These are phyloP conservation scores for Scutellaria galericulata DNA, from an alignment of 257 asterid genomes.

Conservation along the genomic window DNA sequence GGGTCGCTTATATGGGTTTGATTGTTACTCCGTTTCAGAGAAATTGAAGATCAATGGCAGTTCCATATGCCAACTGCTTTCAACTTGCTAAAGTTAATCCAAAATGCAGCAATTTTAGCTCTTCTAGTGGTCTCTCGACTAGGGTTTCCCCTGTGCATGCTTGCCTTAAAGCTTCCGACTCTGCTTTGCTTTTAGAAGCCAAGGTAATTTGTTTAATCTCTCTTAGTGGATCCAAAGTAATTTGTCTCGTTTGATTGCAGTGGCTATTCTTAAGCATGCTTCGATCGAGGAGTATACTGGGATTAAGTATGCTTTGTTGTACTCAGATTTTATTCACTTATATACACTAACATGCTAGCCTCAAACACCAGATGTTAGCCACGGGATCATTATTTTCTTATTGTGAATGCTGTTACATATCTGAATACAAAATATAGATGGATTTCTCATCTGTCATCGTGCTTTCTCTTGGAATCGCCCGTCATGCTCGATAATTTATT, in stretches of 20 bases:
- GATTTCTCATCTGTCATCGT: slow-evolving; percentile 43
- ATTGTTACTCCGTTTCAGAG: slow-evolving; percentile 25
- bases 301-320: not conserved
- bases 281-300: not conserved
- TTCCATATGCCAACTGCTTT: slow-evolving; percentile 44
- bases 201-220: slow-evolving; percentile 47
- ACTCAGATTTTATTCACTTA: not conserved
- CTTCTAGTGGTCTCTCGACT: slow-evolving; percentile 23
- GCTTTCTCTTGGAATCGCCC: slow-evolving; percentile 52
- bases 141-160: slow-evolving; percentile 41
- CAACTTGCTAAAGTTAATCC: slow-evolving; percentile 42
- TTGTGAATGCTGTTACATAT: slow-evolving; percentile 52
- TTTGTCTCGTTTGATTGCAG: not conserved
- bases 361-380: slow-evolving; percentile 43
- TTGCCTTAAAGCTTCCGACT: slow-evolving; percentile 43
- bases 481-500: slow-evolving; percentile 45
- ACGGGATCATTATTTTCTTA: slow-evolving; percentile 38
- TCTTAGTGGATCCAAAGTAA: not conserved
- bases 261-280: no score
- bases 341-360: not conserved
- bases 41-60: slow-evolving; percentile 46
- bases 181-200: slow-evolving; percentile 38
- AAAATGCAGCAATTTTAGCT: slow-evolving; percentile 31
- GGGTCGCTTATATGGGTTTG: not conserved
- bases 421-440: slow-evolving; percentile 46